Evolutionary conservation across 345 rosid genomes (phyloP), one percentile per base, ranked within the genome.

Genomic region (Rhodomyrtus tomentosa): DNA sequence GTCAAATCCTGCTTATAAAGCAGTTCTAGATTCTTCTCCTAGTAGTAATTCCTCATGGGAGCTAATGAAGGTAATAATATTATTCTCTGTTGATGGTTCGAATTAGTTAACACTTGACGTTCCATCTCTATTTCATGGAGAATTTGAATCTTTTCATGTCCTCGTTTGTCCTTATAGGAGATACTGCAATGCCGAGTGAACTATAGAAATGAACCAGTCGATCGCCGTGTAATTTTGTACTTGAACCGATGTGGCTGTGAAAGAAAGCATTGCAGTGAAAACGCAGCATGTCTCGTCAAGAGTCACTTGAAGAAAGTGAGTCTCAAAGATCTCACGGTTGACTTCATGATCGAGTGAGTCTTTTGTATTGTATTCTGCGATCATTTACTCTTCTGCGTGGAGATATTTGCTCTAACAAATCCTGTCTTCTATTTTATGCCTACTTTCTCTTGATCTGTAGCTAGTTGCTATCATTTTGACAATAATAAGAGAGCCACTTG

Each of bases 1-100:
- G 98, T 95, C 98, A 52, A 95, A 91, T 89, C 99, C 99, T 86
- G 99, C 99, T 10, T 97, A 95, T 81, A 97, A 95, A 88, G 99
- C 99, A 5, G 99, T 97, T 86, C 98, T 97, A 86, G 99, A 97
- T 93, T 95, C 99, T 81, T 86, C 92, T 84, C 92, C 98, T 14
- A 95, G 91, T 83, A 97, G 98, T 90, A 97, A 93, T 85, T 92
- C 94, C 27, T 97, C 98, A 16, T 97, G 99, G 99, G 99, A 97
- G 83, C 86, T 89, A 88, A 97, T 97, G 99, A 97, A 97, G 99
- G 99, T 97, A 89, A 40, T 53, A 42, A 79, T 50, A 83, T 21
- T 81, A 73, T 48, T 36, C 51, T 73, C 53, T 80, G 48, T 83
- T 76, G 73, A 83, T 55, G 50, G 42, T 83, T 83, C 20, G 18